Percentiles rank a stretch among this genome's conserved stretches.
These are phyloP conservation scores for Jatropha podagrica DNA, from an alignment of 441 rosid species.

Conservation along the genomic window DNA sequence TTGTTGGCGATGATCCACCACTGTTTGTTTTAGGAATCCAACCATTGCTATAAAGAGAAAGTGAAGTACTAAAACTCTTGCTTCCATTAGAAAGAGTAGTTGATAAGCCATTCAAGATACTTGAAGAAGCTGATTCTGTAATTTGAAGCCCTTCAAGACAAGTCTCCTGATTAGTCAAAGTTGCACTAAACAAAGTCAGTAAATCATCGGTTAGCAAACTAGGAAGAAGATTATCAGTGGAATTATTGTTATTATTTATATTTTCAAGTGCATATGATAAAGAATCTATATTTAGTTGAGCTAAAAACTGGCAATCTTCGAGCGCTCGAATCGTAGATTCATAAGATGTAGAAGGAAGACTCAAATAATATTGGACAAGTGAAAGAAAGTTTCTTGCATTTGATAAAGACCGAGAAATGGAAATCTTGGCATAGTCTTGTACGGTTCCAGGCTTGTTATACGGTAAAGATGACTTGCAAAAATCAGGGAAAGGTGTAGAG, in stretches of 20 bases:
- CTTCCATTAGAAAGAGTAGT: slow-evolving; percentile 31
- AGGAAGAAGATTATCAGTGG: slow-evolving; percentile 17
- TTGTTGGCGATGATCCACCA: slow-evolving; percentile 1
- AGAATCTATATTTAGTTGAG: slow-evolving; percentile 39
- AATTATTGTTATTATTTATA: background rate
- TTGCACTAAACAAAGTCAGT: slow-evolving; percentile 51
- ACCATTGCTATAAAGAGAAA: slow-evolving; percentile 34
- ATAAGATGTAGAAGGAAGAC: slow-evolving; percentile 22
- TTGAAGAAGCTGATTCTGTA: slow-evolving; percentile 10
- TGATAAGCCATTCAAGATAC: slow-evolving; percentile 19
- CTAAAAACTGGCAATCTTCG: slow-evolving; percentile 49
- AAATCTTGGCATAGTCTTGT: slow-evolving; percentile 31
- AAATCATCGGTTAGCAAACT: slow-evolving; percentile 31
- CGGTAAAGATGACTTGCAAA: slow-evolving; percentile 41
- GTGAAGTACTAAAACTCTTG: slow-evolving; percentile 39
- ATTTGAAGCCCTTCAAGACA: slow-evolving; percentile 48
- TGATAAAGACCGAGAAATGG: slow-evolving; percentile 30
- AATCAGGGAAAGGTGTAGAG: slow-evolving; percentile 35
- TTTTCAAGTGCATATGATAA: slow-evolving; percentile 28
- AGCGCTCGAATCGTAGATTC: slow-evolving; percentile 32
- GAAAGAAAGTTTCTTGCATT: slow-evolving; percentile 30
- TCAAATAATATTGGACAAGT: slow-evolving; percentile 13
- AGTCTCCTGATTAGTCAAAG: slow-evolving; percentile 57
- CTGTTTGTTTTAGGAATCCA: background rate
- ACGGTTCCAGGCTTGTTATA: slow-evolving; percentile 24